These are phyloP conservation scores for Pichia scutulata DNA, from an alignment of 805 yeast genomes.

Conservation along the genomic window DNA sequence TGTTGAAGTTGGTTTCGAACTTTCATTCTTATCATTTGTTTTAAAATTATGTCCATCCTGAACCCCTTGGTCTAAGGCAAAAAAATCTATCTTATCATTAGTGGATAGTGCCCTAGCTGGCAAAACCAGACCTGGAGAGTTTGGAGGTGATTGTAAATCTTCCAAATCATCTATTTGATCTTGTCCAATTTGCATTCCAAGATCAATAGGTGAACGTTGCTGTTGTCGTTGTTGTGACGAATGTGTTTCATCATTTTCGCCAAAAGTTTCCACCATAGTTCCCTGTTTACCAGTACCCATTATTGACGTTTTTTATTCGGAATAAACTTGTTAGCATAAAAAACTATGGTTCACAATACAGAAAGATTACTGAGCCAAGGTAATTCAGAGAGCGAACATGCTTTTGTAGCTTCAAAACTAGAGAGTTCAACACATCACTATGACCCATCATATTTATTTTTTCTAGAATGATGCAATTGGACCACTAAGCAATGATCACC, in stretches of 20 bases:
- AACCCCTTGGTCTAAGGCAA: slow-evolving; percentile 17
- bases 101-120: slow-evolving; percentile 11
- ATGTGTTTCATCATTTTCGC: neutral
- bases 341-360: neutral
- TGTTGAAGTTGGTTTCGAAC: neutral
- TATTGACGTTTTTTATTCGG: too few species aligned
- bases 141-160: slow-evolving; percentile 22
- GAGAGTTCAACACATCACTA: neutral
- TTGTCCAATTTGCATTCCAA: slow-evolving; percentile 1
- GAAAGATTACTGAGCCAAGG: neutral
- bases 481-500: slow-evolving; percentile 48
- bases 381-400: neutral
- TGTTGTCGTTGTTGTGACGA: neutral
- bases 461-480: neutral
- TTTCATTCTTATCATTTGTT: neutral
- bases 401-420: neutral
- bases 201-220: neutral
- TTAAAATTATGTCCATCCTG: neutral
- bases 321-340: neutral
- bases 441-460: neutral
- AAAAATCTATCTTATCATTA: slow-evolving; percentile 25
- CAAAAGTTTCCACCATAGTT: neutral
- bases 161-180: slow-evolving; percentile 7
- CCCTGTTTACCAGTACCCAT: neutral
- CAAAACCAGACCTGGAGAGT: slow-evolving; percentile 24